Percentiles rank a stretch among this genome's conserved stretches.
phyloP scores from a whole-genome alignment of 129 eudicot genomes.

The Chrysanthemum seticuspe region DNA sequence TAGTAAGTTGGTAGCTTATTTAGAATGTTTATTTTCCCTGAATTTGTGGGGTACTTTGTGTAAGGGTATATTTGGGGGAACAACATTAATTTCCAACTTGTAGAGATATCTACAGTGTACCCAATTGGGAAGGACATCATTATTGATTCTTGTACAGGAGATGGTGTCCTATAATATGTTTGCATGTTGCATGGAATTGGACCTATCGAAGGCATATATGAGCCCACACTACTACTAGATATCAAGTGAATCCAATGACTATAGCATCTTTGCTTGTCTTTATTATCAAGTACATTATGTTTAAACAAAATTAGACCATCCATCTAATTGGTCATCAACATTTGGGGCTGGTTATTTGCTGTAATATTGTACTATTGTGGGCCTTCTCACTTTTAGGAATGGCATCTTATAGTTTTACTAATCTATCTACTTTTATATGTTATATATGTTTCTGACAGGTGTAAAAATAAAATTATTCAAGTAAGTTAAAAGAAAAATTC shows the following conservation, averaged over 20 bases:
- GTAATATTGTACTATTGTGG: slow-evolving; percentile 30
- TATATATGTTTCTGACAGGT: too few relatives aligned
- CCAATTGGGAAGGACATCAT: slow-evolving; percentile 18
- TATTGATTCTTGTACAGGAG: slow-evolving; percentile 15
- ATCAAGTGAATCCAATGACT: slow-evolving; percentile 34
- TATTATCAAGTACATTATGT: slow-evolving; percentile 37
- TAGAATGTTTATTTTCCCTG: too few relatives aligned
- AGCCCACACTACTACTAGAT: slow-evolving; percentile 24
- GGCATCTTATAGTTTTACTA: slow-evolving; percentile 14
- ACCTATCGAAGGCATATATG: slow-evolving; percentile 32
- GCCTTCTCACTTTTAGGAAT: slow-evolving; percentile 24
- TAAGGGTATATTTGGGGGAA: slow-evolving; percentile 20
- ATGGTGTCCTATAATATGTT: slow-evolving; percentile 30
- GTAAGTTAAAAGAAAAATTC: too few relatives aligned
- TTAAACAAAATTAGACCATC: slow-evolving; percentile 22
- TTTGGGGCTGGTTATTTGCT: slow-evolving; percentile 31
- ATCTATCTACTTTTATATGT: too few relatives aligned
- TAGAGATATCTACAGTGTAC: slow-evolving; percentile 27
- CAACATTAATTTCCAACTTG: slow-evolving; percentile 29
- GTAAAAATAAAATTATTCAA: too few relatives aligned
- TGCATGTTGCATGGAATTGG: slow-evolving; percentile 47
- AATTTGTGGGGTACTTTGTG: slow-evolving; percentile 20
- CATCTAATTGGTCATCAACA: slow-evolving; percentile 38
- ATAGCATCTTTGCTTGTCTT: slow-evolving; percentile 39
- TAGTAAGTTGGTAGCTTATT: too few relatives aligned